Evolutionary conservation across 306 rosid species (phyloP).

Genomic region (Vicia faba): DNA sequence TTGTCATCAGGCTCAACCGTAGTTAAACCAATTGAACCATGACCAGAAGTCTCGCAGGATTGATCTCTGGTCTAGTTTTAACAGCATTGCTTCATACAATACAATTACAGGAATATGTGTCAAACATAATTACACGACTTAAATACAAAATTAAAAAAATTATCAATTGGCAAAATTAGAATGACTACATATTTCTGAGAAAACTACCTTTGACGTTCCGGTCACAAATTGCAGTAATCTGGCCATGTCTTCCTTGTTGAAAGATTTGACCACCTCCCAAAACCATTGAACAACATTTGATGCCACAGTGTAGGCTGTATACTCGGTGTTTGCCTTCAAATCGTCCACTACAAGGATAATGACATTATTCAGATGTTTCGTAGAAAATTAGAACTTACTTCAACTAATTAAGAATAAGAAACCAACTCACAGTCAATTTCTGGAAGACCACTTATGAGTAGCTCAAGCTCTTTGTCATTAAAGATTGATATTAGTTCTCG

Average conservation of each 20-base stretch:
- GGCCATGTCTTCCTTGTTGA: conserved; percentile 99
- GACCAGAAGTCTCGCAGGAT: background rate
- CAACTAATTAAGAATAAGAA: conserved; percentile 7
- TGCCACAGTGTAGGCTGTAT: conserved; percentile 90
- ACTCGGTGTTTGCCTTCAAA: conserved; percentile 85
- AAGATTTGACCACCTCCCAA: conserved; percentile 92
- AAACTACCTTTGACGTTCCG: conserved; percentile 92
- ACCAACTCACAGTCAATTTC: conserved; percentile 90
- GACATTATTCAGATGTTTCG: conserved; percentile 37
- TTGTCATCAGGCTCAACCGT: background rate
- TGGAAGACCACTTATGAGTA: conserved; percentile 98
- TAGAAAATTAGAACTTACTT: conserved; percentile 27
- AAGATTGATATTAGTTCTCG: conserved; percentile 83
- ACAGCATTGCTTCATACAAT: background rate
- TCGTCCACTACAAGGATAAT: conserved; percentile 81
- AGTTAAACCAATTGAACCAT: background rate
- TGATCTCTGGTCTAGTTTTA: background rate
- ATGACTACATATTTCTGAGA: background rate
- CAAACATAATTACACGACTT: background rate
- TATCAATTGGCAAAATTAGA: background rate
- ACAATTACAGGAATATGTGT: background rate
- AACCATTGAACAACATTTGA: conserved; percentile 93
- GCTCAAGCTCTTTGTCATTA: conserved; percentile 97
- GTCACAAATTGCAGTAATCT: conserved; percentile 97
- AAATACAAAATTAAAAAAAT: background rate